Conservation (phyloP, 2,329 filamentous ascomycete genomes). For the Hypoxylon sp. region DNA sequence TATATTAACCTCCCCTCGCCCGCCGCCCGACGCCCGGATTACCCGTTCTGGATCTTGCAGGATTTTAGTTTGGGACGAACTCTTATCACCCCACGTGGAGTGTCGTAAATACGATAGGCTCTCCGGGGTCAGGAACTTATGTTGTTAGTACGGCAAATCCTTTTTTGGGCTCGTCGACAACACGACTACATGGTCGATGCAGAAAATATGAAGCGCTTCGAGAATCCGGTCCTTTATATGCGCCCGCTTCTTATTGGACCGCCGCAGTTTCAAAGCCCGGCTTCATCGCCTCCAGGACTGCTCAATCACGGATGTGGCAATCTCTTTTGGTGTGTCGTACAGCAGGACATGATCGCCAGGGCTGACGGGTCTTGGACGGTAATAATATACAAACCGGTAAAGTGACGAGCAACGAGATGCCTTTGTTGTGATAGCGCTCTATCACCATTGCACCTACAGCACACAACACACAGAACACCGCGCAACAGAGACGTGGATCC, state of each 20-base stretch:
- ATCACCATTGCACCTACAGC: not conserved
- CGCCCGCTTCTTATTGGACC: slow-evolving; percentile 32
- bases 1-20: slow-evolving; percentile 42
- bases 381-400: slow-evolving; percentile 34
- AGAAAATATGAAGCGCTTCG: slow-evolving; percentile 25
- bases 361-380: slow-evolving; percentile 38
- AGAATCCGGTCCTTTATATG: slow-evolving; percentile 19
- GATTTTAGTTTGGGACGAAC: slow-evolving; percentile 37
- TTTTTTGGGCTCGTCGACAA: slow-evolving; percentile 27
- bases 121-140: slow-evolving; percentile 26
- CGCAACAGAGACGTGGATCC: not conserved
- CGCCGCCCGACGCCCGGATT: slow-evolving; percentile 41
- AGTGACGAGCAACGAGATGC: slow-evolving; percentile 21
- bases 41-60: slow-evolving; percentile 37
- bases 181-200: slow-evolving; percentile 34
- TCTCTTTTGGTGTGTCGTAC: slow-evolving; percentile 35
- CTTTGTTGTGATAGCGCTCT: slow-evolving; percentile 14
- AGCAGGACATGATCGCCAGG: slow-evolving; percentile 41
- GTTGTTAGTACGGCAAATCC: slow-evolving; percentile 19
- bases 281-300: slow-evolving; percentile 21
- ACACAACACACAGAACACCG: slow-evolving; percentile 5
- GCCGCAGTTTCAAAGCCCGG: slow-evolving; percentile 26
- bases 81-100: slow-evolving; percentile 46
- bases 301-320: slow-evolving; percentile 30
- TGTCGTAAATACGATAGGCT: slow-evolving; percentile 34